Base-by-base conservation (phyloP, 257 asterid genomes). In the Datura wrightii region DNA sequence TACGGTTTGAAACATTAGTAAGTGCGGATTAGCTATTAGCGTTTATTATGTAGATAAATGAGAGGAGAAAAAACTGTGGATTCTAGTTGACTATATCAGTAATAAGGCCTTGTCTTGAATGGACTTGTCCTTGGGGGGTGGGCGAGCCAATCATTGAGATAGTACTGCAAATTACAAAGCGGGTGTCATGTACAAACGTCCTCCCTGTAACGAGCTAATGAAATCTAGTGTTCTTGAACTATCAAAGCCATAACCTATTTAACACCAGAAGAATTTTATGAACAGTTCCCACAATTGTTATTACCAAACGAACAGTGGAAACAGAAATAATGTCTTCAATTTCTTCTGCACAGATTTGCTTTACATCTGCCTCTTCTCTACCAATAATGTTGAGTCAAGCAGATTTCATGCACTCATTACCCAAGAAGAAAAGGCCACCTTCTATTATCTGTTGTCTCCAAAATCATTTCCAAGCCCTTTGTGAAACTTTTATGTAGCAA, bases 381-480 rank as follows among this genome's bases (percentile, higher is more conserved):
- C 79, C 79, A 39, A 18, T 69, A 41, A 16, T 69, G 79, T 69
- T 16, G 53, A 41, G 79, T 41, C 79, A 69, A 16, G 52, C 79
- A 69, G 53, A 69, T 8, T 69, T 42, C 50, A 69, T 69, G 54
- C 53, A 41, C 54, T 6, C 79, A 69, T 69, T 6, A 39, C 34
- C 79, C 79, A 16, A 69, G 53, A 69, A 69, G 53, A 69, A 41
- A 69, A 69, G 53, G 5, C 15, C 34, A 18, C 53, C 53, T 39
- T 67, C 10, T 69, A 69, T 41, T 15, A 46, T 41, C 53, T 41
- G 53, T 41, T 41, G 34, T 69, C 15, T 69, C 34, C 54, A 69
- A 41, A 66, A 69, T 69, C 31, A 69, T 16, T 69, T 39, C 4
- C 34, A 8, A 69, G 52, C 15, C 52, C 52, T 7, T 69, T 69